phyloP scores from a whole-genome alignment of 371 early-diverging fungal genomes.

The Spraguea lophii region DNA sequence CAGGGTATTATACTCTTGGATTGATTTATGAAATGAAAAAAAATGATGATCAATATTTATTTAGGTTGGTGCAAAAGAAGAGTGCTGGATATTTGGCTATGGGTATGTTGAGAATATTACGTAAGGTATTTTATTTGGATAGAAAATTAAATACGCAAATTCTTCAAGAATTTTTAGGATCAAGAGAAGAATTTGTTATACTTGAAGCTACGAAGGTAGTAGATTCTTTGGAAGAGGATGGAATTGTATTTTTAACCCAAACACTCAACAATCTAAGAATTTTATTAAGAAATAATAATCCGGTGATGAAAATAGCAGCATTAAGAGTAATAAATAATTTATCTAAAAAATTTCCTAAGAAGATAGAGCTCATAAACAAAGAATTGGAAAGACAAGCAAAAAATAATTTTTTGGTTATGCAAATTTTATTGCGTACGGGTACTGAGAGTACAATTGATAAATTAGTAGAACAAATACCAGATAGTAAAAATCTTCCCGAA shows the following conservation, averaged over 20 bases:
- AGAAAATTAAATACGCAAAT: too few species aligned
- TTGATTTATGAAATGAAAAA: too few species aligned
- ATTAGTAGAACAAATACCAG: too few species aligned
- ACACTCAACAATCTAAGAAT: conserved; percentile 20
- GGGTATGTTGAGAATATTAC: too few species aligned
- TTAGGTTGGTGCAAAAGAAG: too few species aligned
- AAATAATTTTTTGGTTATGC: conserved; percentile 30
- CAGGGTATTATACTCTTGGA: too few species aligned
- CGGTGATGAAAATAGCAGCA: conserved; percentile 22
- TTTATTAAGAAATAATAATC: conserved; percentile 21
- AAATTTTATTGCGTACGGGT: conserved; percentile 39
- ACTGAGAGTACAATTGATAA: conserved; percentile 33
- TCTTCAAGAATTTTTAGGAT: too few species aligned
- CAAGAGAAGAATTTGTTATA: conserved; percentile 10
- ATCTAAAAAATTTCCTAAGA: conserved; percentile 25
- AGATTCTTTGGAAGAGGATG: conserved; percentile 13
- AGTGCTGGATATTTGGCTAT: too few species aligned
- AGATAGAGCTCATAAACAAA: conserved; percentile 23
- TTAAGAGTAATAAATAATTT: conserved; percentile 31
- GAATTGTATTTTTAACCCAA: conserved; percentile 13
- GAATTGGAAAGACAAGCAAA: conserved; percentile 39
- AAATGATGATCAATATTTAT: too few species aligned
- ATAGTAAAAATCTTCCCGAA: too few species aligned
- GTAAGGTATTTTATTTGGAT: too few species aligned
- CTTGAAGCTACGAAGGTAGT: conserved; percentile 25